Percentiles rank a stretch among this genome's conserved stretches.
Evolutionary conservation across 352 stramenopile genomes (phyloP).

Genomic region (Thraustochytrium sp.): DNA sequence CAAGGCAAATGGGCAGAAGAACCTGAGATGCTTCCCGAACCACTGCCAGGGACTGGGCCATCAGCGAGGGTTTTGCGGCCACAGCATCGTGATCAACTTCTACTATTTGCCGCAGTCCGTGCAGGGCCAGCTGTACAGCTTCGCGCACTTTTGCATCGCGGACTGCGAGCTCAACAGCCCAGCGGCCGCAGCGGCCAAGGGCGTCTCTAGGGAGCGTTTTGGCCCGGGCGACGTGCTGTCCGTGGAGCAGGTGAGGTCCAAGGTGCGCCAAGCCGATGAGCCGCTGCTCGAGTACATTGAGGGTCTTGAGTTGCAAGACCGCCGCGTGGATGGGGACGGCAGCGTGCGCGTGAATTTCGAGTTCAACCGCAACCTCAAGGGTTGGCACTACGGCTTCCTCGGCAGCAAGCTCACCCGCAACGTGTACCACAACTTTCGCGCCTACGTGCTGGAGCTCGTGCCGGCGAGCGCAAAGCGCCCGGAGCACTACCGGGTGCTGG

Average conservation of each 20-base stretch:
- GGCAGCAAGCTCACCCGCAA: conserved; percentile 41
- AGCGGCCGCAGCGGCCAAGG: conserved; percentile 10
- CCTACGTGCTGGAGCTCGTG: conserved; percentile 24
- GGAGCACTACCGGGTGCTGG: conserved; percentile 12
- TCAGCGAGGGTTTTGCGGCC: conserved; percentile 72
- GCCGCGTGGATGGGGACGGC: conserved; percentile 8
- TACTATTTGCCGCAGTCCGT: conserved; percentile 31
- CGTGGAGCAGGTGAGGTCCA: conserved; percentile 9
- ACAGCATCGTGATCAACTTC: conserved; percentile 72
- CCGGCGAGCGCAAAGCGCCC: background rate
- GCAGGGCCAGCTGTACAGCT: conserved; percentile 18
- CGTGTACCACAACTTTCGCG: conserved; percentile 37
- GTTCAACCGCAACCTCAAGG: conserved; percentile 76
- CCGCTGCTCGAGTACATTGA: conserved; percentile 42
- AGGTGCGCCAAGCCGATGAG: conserved; percentile 5
- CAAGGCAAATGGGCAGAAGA: conserved; percentile 79
- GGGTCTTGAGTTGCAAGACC: conserved; percentile 26
- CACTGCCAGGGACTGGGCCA: conserved; percentile 67
- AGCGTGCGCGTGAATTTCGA: conserved; percentile 61
- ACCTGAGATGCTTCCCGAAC: conserved; percentile 73
- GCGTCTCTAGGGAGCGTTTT: conserved; percentile 13
- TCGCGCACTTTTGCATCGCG: conserved; percentile 39
- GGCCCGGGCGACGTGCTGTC: conserved; percentile 4
- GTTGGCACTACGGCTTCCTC: conserved; percentile 72
- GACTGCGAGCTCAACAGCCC: conserved; percentile 29